A percentile compares a stretch with the other conserved stretches of the same genome.
These are phyloP conservation scores for Lactarius quietus DNA, from an alignment of 768 basidiomycete genomes.

Conservation along the genomic window DNA sequence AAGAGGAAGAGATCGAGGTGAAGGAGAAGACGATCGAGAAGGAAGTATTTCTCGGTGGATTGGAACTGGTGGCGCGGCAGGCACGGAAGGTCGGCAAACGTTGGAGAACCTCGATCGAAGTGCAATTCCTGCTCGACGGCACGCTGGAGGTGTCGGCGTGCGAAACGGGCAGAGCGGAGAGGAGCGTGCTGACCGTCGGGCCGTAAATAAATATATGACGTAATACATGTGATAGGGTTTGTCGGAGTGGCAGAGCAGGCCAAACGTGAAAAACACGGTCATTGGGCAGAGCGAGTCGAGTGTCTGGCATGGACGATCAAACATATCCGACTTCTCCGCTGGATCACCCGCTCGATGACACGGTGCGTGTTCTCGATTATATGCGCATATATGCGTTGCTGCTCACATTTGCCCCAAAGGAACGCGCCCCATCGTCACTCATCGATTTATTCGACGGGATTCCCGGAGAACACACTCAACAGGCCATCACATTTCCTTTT, in stretches of 20 bases:
- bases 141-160: conserved; percentile 37
- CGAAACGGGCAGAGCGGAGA: conserved; percentile 36
- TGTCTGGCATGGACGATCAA: conserved; percentile 1
- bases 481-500: not conserved
- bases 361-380: not conserved
- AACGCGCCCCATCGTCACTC: not conserved
- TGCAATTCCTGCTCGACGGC: conserved; percentile 39
- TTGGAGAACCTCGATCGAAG: conserved; percentile 50
- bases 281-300: too few relatives aligned
- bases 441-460: not conserved
- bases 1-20: conserved; percentile 57
- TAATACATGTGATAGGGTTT: not conserved
- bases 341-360: conserved; percentile 1
- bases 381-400: too few relatives aligned
- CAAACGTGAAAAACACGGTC: not conserved
- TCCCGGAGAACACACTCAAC: not conserved
- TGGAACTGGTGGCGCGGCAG: conserved; percentile 37
- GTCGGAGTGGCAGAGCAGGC: too few relatives aligned
- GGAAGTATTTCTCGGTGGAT: conserved; percentile 43
- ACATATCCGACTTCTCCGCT: not conserved
- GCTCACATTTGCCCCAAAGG: too few relatives aligned
- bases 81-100: conserved; percentile 44
- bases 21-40: conserved; percentile 61
- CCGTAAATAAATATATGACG: not conserved
- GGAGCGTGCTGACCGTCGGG: conserved; percentile 28